phyloP scores from a whole-genome alignment of 2,329 filamentous ascomycete species.

The Gnomoniopsis sp. region DNA sequence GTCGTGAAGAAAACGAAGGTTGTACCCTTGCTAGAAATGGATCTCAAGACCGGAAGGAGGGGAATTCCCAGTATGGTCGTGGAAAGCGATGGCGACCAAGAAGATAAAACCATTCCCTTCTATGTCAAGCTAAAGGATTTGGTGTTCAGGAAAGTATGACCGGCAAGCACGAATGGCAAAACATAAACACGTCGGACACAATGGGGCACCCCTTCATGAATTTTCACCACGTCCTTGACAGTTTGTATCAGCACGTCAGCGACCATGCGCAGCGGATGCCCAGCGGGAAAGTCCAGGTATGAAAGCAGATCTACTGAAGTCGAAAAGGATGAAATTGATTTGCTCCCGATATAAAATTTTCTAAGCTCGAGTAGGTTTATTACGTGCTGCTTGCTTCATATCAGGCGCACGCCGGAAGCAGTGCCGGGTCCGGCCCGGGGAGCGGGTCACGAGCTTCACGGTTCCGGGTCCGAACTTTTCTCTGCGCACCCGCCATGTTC shows the following conservation, averaged over 20 bases:
- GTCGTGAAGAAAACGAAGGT: conserved; percentile 26
- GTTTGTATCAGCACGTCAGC: too few relatives aligned
- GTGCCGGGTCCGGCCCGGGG: background rate
- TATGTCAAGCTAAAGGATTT: conserved; percentile 7
- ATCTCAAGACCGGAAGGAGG: conserved; percentile 6
- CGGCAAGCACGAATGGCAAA: background rate
- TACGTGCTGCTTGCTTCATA: background rate
- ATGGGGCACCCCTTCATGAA: too few relatives aligned
- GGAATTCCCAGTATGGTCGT: background rate
- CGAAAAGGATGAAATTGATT: too few relatives aligned
- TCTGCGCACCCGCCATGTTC: background rate
- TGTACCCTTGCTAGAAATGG: conserved; percentile 2
- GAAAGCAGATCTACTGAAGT: too few relatives aligned
- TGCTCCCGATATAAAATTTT: too few relatives aligned
- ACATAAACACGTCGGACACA: too few relatives aligned
- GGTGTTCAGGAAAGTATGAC: background rate
- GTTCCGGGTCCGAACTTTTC: background rate
- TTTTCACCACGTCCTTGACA: too few relatives aligned
- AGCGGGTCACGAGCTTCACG: background rate
- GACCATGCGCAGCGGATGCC: too few relatives aligned
- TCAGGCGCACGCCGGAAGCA: background rate
- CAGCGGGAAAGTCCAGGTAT: too few relatives aligned
- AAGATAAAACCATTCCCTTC: conserved; percentile 1
- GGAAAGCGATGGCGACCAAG: background rate
- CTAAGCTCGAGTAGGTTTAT: background rate